phyloP scores from a whole-genome alignment of 1,284 basidiomycete genomes.

The Flammula alnicola region DNA sequence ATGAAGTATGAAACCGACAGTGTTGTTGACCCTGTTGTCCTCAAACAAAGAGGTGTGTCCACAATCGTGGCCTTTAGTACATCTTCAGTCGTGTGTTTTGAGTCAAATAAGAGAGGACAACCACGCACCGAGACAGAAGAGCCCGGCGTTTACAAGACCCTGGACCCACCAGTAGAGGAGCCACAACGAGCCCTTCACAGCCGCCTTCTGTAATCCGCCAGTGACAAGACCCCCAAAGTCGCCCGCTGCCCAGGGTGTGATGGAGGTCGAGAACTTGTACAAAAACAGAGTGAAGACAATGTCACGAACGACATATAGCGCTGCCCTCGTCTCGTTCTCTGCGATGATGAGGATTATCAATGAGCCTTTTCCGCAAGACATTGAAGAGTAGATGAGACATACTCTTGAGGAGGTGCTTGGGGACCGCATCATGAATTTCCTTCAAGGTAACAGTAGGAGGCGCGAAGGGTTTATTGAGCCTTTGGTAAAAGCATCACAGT shows the following conservation, averaged over 20 bases:
- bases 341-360: neutral
- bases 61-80: conserved; percentile 36
- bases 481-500: no score
- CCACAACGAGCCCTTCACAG: conserved; percentile 36
- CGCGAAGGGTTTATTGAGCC: conserved; percentile 39
- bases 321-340: conserved; percentile 43
- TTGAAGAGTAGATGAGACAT: conserved; percentile 6
- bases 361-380: neutral
- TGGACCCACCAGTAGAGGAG: conserved; percentile 41
- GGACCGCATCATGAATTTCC: conserved; percentile 51
- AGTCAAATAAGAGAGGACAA: neutral
- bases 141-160: conserved; percentile 42
- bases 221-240: conserved; percentile 35
- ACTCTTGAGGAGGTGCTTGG: conserved; percentile 57
- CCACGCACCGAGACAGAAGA: conserved; percentile 45
- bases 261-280: conserved; percentile 38
- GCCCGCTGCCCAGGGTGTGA: conserved; percentile 33
- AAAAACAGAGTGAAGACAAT: conserved; percentile 36
- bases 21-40: conserved; percentile 37
- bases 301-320: conserved; percentile 47
- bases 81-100: neutral
- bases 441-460: conserved; percentile 47
- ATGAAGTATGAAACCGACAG: conserved; percentile 40
- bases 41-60: conserved; percentile 42
- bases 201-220: conserved; percentile 26